Conservation (phyloP, 768 basidiomycete genomes). For the Lactarius trivialis region DNA sequence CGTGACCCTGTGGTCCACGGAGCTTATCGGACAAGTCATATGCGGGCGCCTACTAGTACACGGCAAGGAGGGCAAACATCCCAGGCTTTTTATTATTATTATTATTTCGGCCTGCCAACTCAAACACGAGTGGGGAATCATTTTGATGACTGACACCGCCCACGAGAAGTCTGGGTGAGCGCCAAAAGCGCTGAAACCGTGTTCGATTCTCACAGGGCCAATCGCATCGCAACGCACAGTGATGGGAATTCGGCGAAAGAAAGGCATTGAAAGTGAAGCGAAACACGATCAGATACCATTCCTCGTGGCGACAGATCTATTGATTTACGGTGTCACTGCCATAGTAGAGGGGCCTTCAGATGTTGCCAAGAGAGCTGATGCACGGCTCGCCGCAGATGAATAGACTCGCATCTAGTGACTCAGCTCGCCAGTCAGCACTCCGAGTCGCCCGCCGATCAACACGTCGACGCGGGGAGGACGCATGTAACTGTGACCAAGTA, state of each 20-base stretch:
- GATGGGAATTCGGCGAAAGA: background rate
- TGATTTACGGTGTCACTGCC: background rate
- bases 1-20: background rate
- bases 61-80: background rate
- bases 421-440: too few relatives aligned
- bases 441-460: background rate
- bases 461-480: background rate
- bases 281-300: background rate
- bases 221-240: too few relatives aligned
- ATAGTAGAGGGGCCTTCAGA: background rate
- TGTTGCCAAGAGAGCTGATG: background rate
- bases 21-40: background rate
- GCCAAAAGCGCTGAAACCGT: background rate
- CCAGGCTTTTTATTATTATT: too few relatives aligned
- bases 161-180: background rate
- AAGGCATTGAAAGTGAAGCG: background rate
- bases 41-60: too few relatives aligned
- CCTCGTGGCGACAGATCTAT: background rate
- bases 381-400: too few relatives aligned
- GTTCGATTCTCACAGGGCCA: background rate
- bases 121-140: background rate
- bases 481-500: too few relatives aligned
- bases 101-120: background rate
- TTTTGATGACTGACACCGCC: background rate
- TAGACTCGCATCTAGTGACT: background rate